A percentile compares a stretch with the other conserved stretches of the same genome.
phyloP scores from a whole-genome alignment of 2,329 filamentous ascomycete species.

The Diaporthe aspalathi region DNA sequence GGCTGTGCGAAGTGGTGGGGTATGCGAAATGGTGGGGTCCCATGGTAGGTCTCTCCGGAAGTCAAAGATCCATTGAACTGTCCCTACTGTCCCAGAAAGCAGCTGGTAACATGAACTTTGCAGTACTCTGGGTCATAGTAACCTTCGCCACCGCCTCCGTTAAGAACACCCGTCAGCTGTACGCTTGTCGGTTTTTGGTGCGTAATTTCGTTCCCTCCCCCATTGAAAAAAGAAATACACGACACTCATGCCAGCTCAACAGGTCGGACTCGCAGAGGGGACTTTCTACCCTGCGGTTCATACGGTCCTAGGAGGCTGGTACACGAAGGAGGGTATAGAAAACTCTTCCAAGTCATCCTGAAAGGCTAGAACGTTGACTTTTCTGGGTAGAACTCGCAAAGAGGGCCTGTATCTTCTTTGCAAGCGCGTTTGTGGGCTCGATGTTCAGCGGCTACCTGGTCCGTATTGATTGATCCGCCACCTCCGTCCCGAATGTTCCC shows the following conservation, averaged over 20 bases:
- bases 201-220: neutral
- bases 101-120: neutral
- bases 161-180: conserved; percentile 37
- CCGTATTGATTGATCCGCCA: neutral
- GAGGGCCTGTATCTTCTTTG: conserved; percentile 39
- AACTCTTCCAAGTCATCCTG: no score
- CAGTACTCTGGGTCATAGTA: conserved; percentile 39
- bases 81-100: neutral
- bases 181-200: conserved; percentile 39
- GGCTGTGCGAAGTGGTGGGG: no score
- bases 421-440: conserved; percentile 36
- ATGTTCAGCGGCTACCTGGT: conserved; percentile 40
- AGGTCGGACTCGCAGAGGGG: conserved; percentile 39
- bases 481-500: neutral
- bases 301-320: conserved; percentile 39
- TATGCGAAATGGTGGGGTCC: no score
- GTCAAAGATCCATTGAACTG: neutral
- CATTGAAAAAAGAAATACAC: neutral
- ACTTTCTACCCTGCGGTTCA: conserved; percentile 40
- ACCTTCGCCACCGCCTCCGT: conserved; percentile 39
- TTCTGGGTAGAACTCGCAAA: conserved; percentile 33
- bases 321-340: conserved; percentile 36
- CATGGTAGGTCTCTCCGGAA: neutral
- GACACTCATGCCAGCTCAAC: neutral
- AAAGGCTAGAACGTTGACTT: neutral